A percentile compares a stretch with the other conserved stretches of the same genome.
Conservation (phyloP, 768 basidiomycete genomes). For the Tulasnella calospora region DNA sequence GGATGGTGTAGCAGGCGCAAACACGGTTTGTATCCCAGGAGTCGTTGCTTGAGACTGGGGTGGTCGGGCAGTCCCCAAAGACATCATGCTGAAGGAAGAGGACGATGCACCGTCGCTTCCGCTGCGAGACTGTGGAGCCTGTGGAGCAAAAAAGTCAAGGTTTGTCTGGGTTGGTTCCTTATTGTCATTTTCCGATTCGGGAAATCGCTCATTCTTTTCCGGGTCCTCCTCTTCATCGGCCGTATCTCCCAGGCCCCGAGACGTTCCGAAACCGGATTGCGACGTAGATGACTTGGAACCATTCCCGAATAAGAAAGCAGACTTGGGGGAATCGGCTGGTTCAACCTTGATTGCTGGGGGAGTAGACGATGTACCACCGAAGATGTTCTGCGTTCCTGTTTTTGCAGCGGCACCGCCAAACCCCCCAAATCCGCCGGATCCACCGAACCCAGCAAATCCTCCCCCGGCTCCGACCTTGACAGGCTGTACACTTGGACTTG, state of each 20-base stretch:
- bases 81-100: neutral
- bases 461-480: constrained; percentile 6
- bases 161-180: constrained; percentile 13
- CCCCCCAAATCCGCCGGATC: neutral
- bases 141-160: neutral
- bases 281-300: neutral
- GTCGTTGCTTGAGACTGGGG: neutral
- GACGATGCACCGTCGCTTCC: neutral
- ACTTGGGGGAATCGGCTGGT: neutral
- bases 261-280: neutral
- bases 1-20: neutral
- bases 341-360: neutral
- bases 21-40: neutral
- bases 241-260: neutral
- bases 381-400: constrained; percentile 2
- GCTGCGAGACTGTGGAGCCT: neutral
- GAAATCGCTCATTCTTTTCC: constrained; percentile 17
- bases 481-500: neutral
- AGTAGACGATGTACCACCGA: neutral
- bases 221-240: constrained; percentile 28
- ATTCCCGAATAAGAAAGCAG: neutral
- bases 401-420: constrained; percentile 3
- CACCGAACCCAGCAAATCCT: neutral
- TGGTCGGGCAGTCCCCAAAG: constrained; percentile 15
- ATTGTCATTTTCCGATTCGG: constrained; percentile 23